Base-by-base conservation (phyloP, 2,329 filamentous ascomycete species). In the Aschersonia sp. region DNA sequence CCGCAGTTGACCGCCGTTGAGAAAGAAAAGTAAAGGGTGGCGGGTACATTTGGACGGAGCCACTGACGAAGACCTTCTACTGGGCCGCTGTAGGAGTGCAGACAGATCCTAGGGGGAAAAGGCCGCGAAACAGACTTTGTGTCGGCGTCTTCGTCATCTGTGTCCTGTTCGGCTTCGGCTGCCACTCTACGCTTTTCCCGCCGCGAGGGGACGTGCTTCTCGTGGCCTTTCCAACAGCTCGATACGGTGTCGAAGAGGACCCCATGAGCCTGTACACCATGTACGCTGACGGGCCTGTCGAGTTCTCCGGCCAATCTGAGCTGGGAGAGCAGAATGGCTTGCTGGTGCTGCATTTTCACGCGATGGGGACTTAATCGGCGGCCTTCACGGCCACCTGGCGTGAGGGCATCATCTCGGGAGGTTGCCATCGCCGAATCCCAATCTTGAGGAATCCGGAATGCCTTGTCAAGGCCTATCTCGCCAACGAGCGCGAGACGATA, bases 1-100 rank as follows among this genome's bases (percentile, higher is more conserved):
- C 74, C 73, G 56, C 89, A 76, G 59, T 97, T 98, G 56, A 98
- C 84, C 5, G 80, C 81, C 0, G 74, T 74, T 2, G 89, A 96
- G 60, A 97, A 94, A 1, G 89, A 95, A 56, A 94, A 89, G 64
- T 82, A 98, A 28, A 97, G 74, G 12, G 79, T 72, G 0, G 81
- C 79, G 0, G 91, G 91, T 6, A 92, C 78, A 1, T 75, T 71
- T 1, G 78, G 77, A 53, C 84, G 74, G 45, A 88, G 67, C 58
- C 95, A 97, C 61, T 89, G 88, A 53, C 77, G 82, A 40, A 96
- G 67, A 32, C 82, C 75, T 49, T 92, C 82, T 9, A 78, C 71
- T 5, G 83, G 76, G 0, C 88, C 91, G 45, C 85, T 94, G 64
- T 89, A 98, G 0, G 89, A 96, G 64, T 98, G 92, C 50, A 98